Base-by-base conservation (phyloP, 768 basidiomycete species). In the Mycena haematopus region DNA sequence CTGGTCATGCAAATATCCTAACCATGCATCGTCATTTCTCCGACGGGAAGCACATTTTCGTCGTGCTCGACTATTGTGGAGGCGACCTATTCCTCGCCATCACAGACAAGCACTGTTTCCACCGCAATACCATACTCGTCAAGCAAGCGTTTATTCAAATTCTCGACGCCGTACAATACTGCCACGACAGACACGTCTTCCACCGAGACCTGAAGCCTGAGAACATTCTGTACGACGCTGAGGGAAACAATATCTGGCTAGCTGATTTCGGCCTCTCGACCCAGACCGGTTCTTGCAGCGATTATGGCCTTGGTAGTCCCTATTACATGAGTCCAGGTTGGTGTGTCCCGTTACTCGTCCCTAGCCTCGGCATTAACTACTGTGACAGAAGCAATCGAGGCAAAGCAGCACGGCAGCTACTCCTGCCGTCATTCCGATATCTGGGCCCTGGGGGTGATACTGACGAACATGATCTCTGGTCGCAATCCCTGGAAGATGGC, bases 191-290 rank as follows among this genome's bases (percentile, higher is more conserved):
- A 44, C 84, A 86, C 11, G 85, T 95, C 64, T 93, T 84, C 71
- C 94, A 95, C 75, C 89, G 93, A 25, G 92, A 95, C 69, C 83
- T 96, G 70, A 95, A 95, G 74, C 93, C 93, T 0, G 93, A 94
- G 72, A 93, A 89, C 72, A 80, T 93, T 27, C 76, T 95, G 38
- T 87, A 85, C 70, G 82, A 73, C 62, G 75, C 73, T 70, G 85
- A 74, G 53, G 87, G 88, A 17, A 70, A 73, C 44, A 74, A 77
- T 63, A 79, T 93, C 36, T 81, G 80, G 58, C 78, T 94, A 52
- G 86, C 90, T 8, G 93, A 95, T 74, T 95, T 94, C 80, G 93
- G 93, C 17, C 77, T 93, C 44, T 83, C 86, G 0, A 88, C 84
- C 8, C 76, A 75, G 52, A 73, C 75, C 61, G 73, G 71, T 19